phyloP scores from a whole-genome alignment of 2,329 filamentous ascomycete genomes.

The Stemphylium vesicarium region DNA sequence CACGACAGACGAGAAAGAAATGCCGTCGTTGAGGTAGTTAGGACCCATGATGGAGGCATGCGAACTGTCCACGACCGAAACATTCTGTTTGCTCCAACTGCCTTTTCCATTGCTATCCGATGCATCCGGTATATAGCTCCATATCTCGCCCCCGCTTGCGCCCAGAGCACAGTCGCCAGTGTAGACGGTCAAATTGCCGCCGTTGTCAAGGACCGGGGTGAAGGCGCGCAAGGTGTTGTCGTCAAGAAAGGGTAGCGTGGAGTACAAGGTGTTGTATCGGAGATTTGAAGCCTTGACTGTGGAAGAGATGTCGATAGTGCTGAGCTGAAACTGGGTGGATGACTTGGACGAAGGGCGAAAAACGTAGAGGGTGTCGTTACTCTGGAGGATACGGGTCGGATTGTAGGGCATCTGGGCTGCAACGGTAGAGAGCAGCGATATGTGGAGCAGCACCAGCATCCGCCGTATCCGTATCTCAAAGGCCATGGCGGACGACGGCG shows the following conservation, averaged over 20 bases:
- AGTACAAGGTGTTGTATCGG: slow-evolving; percentile 58
- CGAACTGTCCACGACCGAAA: slow-evolving; percentile 43
- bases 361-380: slow-evolving; percentile 69
- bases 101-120: slow-evolving; percentile 56
- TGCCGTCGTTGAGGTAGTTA: slow-evolving; percentile 65
- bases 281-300: slow-evolving; percentile 58
- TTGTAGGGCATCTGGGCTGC: slow-evolving; percentile 72
- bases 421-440: slow-evolving; percentile 9
- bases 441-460: background rate
- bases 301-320: slow-evolving; percentile 70
- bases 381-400: slow-evolving; percentile 73
- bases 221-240: slow-evolving; percentile 63
- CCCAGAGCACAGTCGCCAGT: slow-evolving; percentile 72
- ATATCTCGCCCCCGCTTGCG: slow-evolving; percentile 63
- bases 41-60: slow-evolving; percentile 51
- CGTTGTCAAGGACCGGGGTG: slow-evolving; percentile 68
- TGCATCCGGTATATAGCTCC: slow-evolving; percentile 66
- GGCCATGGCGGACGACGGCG: slow-evolving; percentile 5
- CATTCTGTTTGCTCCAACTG: slow-evolving; percentile 60
- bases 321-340: slow-evolving; percentile 60
- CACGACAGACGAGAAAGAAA: slow-evolving; percentile 71
- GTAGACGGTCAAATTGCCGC: slow-evolving; percentile 75
- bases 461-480: slow-evolving; percentile 2
- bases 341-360: slow-evolving; percentile 63
- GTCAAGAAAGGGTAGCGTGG: slow-evolving; percentile 68